A percentile compares a stretch with the other conserved stretches of the same genome.
phyloP scores from a whole-genome alignment of 2,329 filamentous ascomycete species.

The Acrodontium crateriforme region DNA sequence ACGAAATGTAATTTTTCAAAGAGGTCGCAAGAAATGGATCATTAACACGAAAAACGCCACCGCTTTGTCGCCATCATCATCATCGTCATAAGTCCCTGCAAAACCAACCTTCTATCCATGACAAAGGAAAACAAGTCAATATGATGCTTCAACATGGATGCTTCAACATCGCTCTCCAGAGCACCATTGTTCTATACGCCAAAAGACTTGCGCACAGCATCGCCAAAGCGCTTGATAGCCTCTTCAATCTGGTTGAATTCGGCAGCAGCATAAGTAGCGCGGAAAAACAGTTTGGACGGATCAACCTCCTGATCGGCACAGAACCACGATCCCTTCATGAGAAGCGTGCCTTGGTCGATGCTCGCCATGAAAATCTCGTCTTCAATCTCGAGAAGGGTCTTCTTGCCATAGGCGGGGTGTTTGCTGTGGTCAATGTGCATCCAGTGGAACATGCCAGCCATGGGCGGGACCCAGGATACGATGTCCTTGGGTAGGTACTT shows the following conservation, averaged over 20 bases:
- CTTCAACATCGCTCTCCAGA: too few relatives aligned
- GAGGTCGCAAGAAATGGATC: too few relatives aligned
- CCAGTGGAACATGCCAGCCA: constrained; percentile 93
- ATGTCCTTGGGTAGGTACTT: constrained; percentile 59
- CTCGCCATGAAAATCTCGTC: constrained; percentile 71
- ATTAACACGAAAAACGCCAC: too few relatives aligned
- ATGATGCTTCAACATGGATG: too few relatives aligned
- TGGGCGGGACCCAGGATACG: constrained; percentile 65
- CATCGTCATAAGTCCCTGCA: too few relatives aligned
- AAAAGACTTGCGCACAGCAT: constrained; percentile 53
- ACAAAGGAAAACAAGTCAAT: too few relatives aligned
- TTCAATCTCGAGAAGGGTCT: constrained; percentile 53
- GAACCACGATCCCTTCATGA: constrained; percentile 87
- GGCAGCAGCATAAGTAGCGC: constrained; percentile 78
- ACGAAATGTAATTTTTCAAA: too few relatives aligned
- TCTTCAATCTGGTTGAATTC: constrained; percentile 37
- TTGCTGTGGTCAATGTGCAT: constrained; percentile 51
- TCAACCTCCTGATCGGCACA: constrained; percentile 52
- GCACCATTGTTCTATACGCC: too few relatives aligned
- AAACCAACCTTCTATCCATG: too few relatives aligned
- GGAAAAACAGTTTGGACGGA: constrained; percentile 62
- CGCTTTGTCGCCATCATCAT: too few relatives aligned
- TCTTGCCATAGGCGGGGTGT: constrained; percentile 45
- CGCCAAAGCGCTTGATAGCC: constrained; percentile 50
- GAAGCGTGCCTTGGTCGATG: constrained; percentile 63